A percentile compares a stretch with the other conserved stretches of the same genome.
Conservation (phyloP, 345 rosid species). For the Eucalyptus urophylla region DNA sequence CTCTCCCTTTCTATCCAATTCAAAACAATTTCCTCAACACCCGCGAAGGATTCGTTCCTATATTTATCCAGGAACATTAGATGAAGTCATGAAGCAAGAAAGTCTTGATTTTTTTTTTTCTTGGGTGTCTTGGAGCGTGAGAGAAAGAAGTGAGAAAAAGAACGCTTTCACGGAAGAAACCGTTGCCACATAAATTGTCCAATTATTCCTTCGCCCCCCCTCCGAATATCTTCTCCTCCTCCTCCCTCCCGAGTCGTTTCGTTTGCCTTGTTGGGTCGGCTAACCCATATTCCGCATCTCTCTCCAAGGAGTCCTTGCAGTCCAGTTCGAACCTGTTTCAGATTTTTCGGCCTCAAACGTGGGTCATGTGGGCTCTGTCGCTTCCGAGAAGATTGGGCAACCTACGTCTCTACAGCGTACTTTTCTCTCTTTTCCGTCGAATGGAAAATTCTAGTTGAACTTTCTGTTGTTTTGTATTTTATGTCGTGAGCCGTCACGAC, state of each 20-base stretch:
- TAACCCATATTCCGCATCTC: not conserved
- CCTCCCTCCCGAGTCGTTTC: not conserved
- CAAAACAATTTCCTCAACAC: not conserved
- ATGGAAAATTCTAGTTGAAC: not conserved
- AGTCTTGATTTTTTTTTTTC: not conserved
- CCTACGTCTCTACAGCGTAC: not conserved
- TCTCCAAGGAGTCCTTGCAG: not conserved
- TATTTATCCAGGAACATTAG: not conserved
- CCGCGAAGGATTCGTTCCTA: not conserved
- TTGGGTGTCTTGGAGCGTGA: not conserved
- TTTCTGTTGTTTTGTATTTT: not conserved
- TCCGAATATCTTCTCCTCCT: not conserved
- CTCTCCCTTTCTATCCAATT: not conserved
- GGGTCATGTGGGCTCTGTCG: not conserved
- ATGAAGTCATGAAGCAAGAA: not conserved
- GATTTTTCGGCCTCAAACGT: not conserved
- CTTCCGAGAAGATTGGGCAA: not conserved
- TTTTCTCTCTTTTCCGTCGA: not conserved
- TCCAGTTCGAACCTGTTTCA: not conserved
- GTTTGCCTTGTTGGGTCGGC: not conserved
- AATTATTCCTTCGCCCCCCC: not conserved
- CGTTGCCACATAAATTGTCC: slow-evolving; percentile 4
- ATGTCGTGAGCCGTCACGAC: not conserved
- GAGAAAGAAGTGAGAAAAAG: not conserved
- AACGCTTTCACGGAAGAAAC: not conserved